Conservation (phyloP, 2,329 filamentous ascomycete species). For the Bipolaris zeicola region DNA sequence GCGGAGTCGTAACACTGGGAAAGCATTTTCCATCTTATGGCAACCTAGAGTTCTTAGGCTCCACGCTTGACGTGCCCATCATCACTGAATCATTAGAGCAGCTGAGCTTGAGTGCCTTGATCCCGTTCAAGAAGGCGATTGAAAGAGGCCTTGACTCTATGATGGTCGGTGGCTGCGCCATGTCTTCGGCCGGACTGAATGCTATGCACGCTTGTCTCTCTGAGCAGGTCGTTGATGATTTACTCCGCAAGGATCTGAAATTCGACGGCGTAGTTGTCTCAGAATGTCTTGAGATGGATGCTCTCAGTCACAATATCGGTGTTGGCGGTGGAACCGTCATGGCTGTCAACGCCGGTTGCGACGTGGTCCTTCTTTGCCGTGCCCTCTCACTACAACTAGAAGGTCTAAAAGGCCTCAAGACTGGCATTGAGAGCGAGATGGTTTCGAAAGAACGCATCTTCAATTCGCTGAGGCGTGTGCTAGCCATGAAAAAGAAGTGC, state of each 20-base stretch:
- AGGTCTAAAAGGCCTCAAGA: slow-evolving; percentile 85
- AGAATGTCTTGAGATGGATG: slow-evolving; percentile 96
- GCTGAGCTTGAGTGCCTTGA: slow-evolving; percentile 85
- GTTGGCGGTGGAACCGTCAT: slow-evolving; percentile 96
- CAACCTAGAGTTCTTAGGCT: slow-evolving; percentile 90
- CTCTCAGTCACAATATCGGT: slow-evolving; percentile 92
- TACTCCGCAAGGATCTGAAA: slow-evolving; percentile 84
- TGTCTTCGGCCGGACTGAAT: slow-evolving; percentile 88
- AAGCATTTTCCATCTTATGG: slow-evolving; percentile 98
- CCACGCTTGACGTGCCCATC: slow-evolving; percentile 88
- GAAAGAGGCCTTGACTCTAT: slow-evolving; percentile 86
- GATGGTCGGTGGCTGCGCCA: slow-evolving; percentile 94
- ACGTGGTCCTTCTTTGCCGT: slow-evolving; percentile 85
- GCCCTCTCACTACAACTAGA: slow-evolving; percentile 89
- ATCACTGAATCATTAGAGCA: slow-evolving; percentile 95
- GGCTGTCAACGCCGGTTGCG: slow-evolving; percentile 95
- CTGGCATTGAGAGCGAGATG: slow-evolving; percentile 88
- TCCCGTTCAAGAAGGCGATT: slow-evolving; percentile 91
- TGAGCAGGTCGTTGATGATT: slow-evolving; percentile 88
- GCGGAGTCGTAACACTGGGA: slow-evolving; percentile 84
- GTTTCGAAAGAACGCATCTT: slow-evolving; percentile 80
- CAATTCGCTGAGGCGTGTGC: slow-evolving; percentile 77
- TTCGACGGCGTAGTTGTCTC: slow-evolving; percentile 94
- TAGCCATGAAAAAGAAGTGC: slow-evolving; percentile 81
- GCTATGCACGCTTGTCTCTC: slow-evolving; percentile 94